Percentiles rank a stretch among this genome's conserved stretches.
Evolutionary conservation across 352 stramenopile genomes (phyloP).

Genomic region (Pseudoperonospora humuli): DNA sequence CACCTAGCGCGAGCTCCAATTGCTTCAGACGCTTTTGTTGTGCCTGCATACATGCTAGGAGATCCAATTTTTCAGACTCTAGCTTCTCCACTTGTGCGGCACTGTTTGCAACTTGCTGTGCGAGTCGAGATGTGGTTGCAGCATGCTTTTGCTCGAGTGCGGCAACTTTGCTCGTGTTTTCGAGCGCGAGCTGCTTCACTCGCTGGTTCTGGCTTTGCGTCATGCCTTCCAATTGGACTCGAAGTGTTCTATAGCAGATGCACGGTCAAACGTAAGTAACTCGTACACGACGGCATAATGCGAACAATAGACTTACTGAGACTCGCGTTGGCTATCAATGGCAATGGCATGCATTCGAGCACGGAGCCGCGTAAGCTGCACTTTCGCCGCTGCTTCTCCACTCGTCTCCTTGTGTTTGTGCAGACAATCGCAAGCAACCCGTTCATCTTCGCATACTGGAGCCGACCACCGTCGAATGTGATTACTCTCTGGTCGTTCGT

Average conservation of each 20-base stretch:
- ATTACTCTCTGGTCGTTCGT: conserved; percentile 19
- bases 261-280: conserved; percentile 8
- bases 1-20: conserved; percentile 42
- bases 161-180: conserved; percentile 35
- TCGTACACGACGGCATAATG: conserved; percentile 7
- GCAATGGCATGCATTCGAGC: conserved; percentile 50
- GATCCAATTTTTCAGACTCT: conserved; percentile 39
- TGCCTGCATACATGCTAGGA: conserved; percentile 26
- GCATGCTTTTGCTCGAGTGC: conserved; percentile 45
- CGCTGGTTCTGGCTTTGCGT: conserved; percentile 27
- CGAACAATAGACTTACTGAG: conserved; percentile 21
- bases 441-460: conserved; percentile 12
- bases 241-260: conserved; percentile 28
- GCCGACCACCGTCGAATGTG: conserved; percentile 16
- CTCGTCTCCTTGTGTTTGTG: conserved; percentile 17
- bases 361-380: conserved; percentile 39
- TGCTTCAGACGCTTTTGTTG: conserved; percentile 43
- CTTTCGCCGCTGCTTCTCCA: conserved; percentile 24
- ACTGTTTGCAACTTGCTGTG: conserved; percentile 25
- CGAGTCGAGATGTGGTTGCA: conserved; percentile 32
- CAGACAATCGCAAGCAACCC: conserved; percentile 4
- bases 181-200: conserved; percentile 44
- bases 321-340: conserved; percentile 35
- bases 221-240: conserved; percentile 33
- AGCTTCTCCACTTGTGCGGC: conserved; percentile 31